Conservation (phyloP, 2,329 filamentous ascomycete genomes). For the Alternaria burnsii region DNA sequence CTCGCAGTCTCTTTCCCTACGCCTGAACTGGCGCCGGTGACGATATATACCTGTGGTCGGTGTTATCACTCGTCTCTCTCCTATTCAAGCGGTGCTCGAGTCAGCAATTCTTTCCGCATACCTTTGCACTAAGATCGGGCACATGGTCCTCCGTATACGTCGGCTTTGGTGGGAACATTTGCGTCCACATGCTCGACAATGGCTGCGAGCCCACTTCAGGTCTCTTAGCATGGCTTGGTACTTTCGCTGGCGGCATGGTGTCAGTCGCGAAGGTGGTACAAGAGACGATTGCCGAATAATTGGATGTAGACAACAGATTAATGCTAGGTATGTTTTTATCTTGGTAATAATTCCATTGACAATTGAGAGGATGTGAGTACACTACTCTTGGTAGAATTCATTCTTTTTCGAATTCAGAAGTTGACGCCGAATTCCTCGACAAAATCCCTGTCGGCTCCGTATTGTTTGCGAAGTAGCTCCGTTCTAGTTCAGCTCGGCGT, state of each 20-base stretch:
- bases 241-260: background rate
- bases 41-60: conserved; percentile 54
- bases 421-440: no score
- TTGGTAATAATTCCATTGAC: no score
- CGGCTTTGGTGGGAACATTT: conserved; percentile 46
- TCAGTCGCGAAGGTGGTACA: background rate
- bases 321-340: no score
- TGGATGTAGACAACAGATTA: no score
- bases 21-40: conserved; percentile 58
- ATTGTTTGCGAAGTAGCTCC: no score
- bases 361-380: no score
- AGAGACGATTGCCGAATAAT: no score
- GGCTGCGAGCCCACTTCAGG: background rate
- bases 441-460: no score
- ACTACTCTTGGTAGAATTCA: no score
- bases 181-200: conserved; percentile 14
- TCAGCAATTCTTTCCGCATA: background rate
- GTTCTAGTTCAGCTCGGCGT: no score
- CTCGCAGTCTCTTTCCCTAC: conserved; percentile 61
- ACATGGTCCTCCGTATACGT: conserved; percentile 54
- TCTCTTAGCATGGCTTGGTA: background rate
- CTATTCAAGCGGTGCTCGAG: background rate
- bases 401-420: no score
- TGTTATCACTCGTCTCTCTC: background rate
- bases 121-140: conserved; percentile 44